Conservation (phyloP, 257 asterid species). For the Lithospermum erythrorhizon region DNA sequence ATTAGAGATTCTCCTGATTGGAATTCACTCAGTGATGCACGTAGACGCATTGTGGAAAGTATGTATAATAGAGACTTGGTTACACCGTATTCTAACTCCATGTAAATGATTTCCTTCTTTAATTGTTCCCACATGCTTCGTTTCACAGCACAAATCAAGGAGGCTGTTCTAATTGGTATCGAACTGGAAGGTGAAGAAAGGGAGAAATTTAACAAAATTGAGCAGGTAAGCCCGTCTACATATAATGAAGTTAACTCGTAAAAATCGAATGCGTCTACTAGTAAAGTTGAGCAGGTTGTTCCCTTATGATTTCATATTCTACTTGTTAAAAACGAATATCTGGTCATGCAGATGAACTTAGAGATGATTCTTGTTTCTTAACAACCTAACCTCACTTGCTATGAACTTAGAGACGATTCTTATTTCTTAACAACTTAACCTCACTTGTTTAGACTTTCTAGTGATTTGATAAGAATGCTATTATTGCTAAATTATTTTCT, state of each 20-base stretch:
- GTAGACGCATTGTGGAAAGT: slow-evolving; percentile 91
- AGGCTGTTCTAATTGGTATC: slow-evolving; percentile 84
- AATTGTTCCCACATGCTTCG: slow-evolving; percentile 4
- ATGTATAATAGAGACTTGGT: slow-evolving; percentile 7
- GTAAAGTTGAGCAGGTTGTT: too few species aligned
- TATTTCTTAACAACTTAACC: too few species aligned
- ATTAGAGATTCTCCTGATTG: slow-evolving; percentile 70
- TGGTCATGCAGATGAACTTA: too few species aligned
- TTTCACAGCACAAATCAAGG: slow-evolving; percentile 75
- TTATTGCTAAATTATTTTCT: too few species aligned
- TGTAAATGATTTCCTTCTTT: background rate
- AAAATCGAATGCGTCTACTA: too few species aligned
- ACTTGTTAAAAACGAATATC: too few species aligned
- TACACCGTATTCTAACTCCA: slow-evolving; percentile 3
- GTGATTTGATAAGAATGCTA: too few species aligned
- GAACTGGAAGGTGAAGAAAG: slow-evolving; percentile 87
- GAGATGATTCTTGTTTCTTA: too few species aligned
- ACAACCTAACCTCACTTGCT: too few species aligned
- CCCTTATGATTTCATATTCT: too few species aligned
- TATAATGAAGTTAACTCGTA: background rate
- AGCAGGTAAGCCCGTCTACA: slow-evolving; percentile 47
- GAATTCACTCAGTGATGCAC: slow-evolving; percentile 71
- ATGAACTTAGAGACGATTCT: too few species aligned
- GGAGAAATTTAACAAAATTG: slow-evolving; percentile 76
- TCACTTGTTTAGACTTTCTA: too few species aligned